A percentile compares a stretch with the other conserved stretches of the same genome.
Evolutionary conservation across 2,329 filamentous ascomycete species (phyloP).

Genomic region (Neopestalotiopsis clavispora): DNA sequence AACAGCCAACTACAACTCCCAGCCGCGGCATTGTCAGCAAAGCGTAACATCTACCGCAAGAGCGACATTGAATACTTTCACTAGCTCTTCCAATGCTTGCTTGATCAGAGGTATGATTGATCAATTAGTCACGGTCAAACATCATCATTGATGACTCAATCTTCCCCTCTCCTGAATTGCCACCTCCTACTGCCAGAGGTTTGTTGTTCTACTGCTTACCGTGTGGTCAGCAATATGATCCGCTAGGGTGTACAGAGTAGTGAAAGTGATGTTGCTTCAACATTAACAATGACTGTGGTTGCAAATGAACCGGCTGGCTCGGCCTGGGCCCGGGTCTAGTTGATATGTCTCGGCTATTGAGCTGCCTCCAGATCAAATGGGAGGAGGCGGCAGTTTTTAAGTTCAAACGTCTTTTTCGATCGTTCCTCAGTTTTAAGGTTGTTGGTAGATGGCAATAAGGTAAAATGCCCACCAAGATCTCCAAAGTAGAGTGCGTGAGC

Average conservation of each 20-base stretch:
- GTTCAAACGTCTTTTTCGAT: slow-evolving; percentile 1
- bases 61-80: background rate
- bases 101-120: background rate
- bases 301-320: background rate
- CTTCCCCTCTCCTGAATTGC: background rate
- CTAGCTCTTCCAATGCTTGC: background rate
- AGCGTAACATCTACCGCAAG: background rate
- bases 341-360: slow-evolving; percentile 1
- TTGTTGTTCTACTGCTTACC: background rate
- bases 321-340: background rate
- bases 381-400: background rate
- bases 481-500: background rate
- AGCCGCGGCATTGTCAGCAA: background rate
- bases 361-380: background rate
- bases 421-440: background rate
- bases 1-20: background rate
- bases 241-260: background rate
- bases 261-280: background rate
- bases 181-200: background rate
- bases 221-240: background rate
- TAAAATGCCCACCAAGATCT: background rate
- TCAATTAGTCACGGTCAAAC: background rate
- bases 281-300: background rate
- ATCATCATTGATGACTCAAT: background rate
- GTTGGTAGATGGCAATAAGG: background rate